Percentiles rank a stretch among this genome's conserved stretches.
phyloP scores from a whole-genome alignment of 2,329 filamentous ascomycete genomes.

The Trichoderma sp. region DNA sequence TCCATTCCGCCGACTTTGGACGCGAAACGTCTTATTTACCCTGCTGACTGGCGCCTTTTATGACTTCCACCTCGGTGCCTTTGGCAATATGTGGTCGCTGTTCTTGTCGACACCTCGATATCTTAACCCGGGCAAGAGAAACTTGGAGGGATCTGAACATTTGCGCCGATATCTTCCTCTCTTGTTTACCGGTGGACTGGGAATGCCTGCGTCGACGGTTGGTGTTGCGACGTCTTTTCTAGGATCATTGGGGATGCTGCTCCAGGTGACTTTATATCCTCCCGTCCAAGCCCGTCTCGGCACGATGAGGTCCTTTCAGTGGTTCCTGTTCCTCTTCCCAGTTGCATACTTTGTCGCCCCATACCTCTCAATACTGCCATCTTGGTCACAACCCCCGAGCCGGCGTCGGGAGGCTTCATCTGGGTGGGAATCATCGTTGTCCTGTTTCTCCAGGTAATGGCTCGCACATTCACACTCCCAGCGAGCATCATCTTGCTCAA shows the following conservation, averaged over 20 bases:
- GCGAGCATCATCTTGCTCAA: constrained; percentile 62
- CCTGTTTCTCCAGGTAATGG: constrained; percentile 68
- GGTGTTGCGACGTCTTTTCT: constrained; percentile 7
- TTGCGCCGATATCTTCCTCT: constrained; percentile 43
- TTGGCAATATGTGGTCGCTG: constrained; percentile 68
- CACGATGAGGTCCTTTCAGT: constrained; percentile 65
- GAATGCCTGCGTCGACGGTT: constrained; percentile 6
- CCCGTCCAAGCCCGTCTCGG: constrained; percentile 64
- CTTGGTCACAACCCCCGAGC: constrained; percentile 44
- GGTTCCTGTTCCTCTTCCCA: constrained; percentile 66
- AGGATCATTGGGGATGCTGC: constrained; percentile 66
- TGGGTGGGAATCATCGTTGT: constrained; percentile 65
- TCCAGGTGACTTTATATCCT: constrained; percentile 71
- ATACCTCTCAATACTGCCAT: constrained; percentile 65
- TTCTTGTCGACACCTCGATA: constrained; percentile 68
- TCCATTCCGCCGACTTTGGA: constrained; percentile 48
- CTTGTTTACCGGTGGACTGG: constrained; percentile 49
- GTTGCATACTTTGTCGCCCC: constrained; percentile 68
- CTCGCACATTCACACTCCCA: constrained; percentile 67
- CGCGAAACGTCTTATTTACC: constrained; percentile 48
- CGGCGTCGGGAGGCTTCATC: constrained; percentile 51
- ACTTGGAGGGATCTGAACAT: constrained; percentile 32
- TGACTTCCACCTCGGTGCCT: constrained; percentile 69
- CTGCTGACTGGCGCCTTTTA: constrained; percentile 67
- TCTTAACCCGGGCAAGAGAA: not conserved